A percentile compares a stretch with the other conserved stretches of the same genome.
Evolutionary conservation across 371 early-diverging fungal genomes (phyloP).

Genomic region (Blakeslea trispora): DNA sequence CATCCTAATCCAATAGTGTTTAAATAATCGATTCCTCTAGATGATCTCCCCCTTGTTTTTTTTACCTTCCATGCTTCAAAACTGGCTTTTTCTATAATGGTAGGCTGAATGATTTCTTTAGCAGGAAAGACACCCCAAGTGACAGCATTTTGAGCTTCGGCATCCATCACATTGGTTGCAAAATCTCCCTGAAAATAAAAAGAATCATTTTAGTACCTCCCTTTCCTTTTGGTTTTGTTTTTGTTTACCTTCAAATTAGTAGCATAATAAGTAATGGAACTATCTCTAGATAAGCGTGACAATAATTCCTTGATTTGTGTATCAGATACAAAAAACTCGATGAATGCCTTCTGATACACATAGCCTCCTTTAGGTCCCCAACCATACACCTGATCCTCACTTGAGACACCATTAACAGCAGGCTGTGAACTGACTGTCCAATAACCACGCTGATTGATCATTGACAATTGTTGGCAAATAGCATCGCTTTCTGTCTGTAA

Average conservation of each 20-base stretch:
- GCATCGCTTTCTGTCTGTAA: conserved; percentile 77
- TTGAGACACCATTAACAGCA: conserved; percentile 86
- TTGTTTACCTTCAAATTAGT: conserved; percentile 63
- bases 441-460: conserved; percentile 73
- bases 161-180: conserved; percentile 61
- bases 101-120: conserved; percentile 92
- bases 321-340: conserved; percentile 76
- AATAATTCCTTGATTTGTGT: conserved; percentile 50
- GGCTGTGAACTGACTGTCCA: conserved; percentile 95
- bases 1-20: conserved; percentile 49
- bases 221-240: background rate
- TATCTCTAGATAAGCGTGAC: conserved; percentile 49
- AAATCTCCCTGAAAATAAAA: conserved; percentile 62
- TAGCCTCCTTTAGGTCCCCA: conserved; percentile 96
- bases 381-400: conserved; percentile 77
- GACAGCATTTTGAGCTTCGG: conserved; percentile 73
- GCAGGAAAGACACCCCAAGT: conserved; percentile 98
- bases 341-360: conserved; percentile 92
- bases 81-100: conserved; percentile 85
- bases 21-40: too few species aligned
- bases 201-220: background rate
- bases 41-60: too few species aligned
- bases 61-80: conserved; percentile 91
- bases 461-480: conserved; percentile 65
- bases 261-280: conserved; percentile 86